phyloP scores from a whole-genome alignment of 768 basidiomycete genomes.

The Rhizopogon vinicolor region DNA sequence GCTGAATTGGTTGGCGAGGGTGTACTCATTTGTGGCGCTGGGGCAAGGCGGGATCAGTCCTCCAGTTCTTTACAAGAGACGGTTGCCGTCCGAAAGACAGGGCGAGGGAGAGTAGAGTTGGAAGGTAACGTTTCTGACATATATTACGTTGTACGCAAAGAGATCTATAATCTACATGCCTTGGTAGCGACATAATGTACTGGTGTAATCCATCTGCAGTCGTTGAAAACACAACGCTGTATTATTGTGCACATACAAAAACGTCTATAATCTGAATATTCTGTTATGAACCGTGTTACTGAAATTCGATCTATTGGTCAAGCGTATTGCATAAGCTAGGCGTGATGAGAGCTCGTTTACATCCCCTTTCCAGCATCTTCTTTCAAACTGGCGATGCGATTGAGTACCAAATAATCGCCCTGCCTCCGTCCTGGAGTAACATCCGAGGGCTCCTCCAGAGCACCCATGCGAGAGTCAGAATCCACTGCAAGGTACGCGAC shows the following conservation, averaged over 20 bases:
- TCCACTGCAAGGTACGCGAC: conserved; percentile 95
- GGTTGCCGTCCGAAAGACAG: conserved; percentile 88
- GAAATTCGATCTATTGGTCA: background rate
- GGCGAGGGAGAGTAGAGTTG: conserved; percentile 78
- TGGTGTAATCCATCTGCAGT: conserved; percentile 6
- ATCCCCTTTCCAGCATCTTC: conserved; percentile 80
- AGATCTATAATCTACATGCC: conserved; percentile 90
- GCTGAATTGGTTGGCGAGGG: conserved; percentile 98
- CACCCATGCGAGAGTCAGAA: conserved; percentile 70
- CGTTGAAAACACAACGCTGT: background rate
- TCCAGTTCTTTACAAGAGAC: conserved; percentile 53
- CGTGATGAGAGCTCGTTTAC: conserved; percentile 4
- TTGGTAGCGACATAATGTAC: conserved; percentile 61
- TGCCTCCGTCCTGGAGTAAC: conserved; percentile 41
- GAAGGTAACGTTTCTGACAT: conserved; percentile 87
- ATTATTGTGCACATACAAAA: background rate
- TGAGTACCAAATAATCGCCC: conserved; percentile 81
- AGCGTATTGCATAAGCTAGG: background rate
- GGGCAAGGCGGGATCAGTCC: conserved; percentile 38
- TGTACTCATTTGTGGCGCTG: conserved; percentile 81
- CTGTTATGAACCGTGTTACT: background rate
- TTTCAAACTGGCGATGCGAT: conserved; percentile 91
- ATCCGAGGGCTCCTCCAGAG: conserved; percentile 51
- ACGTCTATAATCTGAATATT: background rate
- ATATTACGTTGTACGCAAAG: conserved; percentile 84